Conservation (phyloP, 257 asterid species). For the Nicotiana tomentosiformis region DNA sequence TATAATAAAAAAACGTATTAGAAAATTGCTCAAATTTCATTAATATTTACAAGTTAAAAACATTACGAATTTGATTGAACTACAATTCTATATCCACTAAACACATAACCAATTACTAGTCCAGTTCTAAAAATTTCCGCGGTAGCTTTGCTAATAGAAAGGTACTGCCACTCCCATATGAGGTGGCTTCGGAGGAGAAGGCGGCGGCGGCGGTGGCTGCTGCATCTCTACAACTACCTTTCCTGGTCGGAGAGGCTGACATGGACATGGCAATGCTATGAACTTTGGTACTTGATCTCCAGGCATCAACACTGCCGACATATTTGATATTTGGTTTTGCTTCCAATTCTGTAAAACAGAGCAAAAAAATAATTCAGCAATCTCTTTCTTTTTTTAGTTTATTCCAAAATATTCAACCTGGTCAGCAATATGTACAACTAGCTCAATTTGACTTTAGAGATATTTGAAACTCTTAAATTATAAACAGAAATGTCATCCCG, state of each 20-base stretch:
- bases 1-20: not conserved
- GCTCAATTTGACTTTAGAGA: too few species aligned
- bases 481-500: too few species aligned
- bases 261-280: constrained; percentile 68
- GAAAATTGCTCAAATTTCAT: not conserved
- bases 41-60: constrained; percentile 5
- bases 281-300: constrained; percentile 60
- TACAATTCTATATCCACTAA: not conserved
- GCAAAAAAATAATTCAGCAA: not conserved
- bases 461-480: too few species aligned
- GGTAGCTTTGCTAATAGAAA: constrained; percentile 9
- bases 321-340: constrained; percentile 39
- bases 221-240: constrained; percentile 26
- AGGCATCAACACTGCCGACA: constrained; percentile 81
- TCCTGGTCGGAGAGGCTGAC: constrained; percentile 36
- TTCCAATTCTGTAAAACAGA: constrained; percentile 34
- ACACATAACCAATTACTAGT: too few species aligned
- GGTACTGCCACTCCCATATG: constrained; percentile 27
- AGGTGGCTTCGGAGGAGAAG: constrained; percentile 30
- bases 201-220: constrained; percentile 30
- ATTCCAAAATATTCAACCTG: too few species aligned
- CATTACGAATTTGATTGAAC: not conserved
- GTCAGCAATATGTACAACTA: too few species aligned
- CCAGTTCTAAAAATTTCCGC: not conserved
- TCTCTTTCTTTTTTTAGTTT: too few species aligned